These are phyloP conservation scores for Eutrema salsugineum DNA, from an alignment of 441 rosid species.

Conservation along the genomic window DNA sequence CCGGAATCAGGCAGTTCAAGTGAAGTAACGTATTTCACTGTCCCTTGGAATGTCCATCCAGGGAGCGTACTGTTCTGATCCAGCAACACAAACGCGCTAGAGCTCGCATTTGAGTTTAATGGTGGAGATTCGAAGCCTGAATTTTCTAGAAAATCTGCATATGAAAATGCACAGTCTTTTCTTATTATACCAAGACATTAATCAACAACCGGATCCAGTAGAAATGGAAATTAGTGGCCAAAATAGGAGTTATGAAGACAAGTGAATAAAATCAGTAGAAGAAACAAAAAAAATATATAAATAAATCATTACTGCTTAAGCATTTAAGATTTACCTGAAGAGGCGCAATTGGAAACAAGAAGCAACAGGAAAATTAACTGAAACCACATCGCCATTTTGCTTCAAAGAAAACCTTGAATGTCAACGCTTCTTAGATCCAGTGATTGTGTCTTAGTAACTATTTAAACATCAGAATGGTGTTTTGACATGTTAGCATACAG, in stretches of 20 bases:
- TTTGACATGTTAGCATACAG: constrained; percentile 2
- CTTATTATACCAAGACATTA: background rate
- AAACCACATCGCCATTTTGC: constrained; percentile 22
- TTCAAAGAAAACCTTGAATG: constrained; percentile 12
- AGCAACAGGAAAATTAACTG: constrained; percentile 16
- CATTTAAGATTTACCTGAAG: constrained; percentile 33
- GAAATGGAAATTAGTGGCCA: background rate
- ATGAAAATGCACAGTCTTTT: background rate
- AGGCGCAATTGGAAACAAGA: constrained; percentile 25
- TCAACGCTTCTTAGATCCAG: constrained; percentile 21
- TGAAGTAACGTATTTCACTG: constrained; percentile 41
- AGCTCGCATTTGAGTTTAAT: constrained; percentile 23
- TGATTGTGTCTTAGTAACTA: background rate
- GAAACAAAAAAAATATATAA: background rate
- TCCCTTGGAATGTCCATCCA: constrained; percentile 54
- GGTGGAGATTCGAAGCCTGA: constrained; percentile 61
- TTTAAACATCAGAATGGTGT: background rate
- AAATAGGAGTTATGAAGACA: background rate
- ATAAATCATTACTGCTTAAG: background rate
- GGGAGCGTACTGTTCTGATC: constrained; percentile 47
- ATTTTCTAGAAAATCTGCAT: constrained; percentile 45
- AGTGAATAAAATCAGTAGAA: background rate
- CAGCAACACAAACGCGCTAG: background rate
- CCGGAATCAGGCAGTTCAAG: constrained; percentile 40
- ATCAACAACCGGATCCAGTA: background rate